Conservation (phyloP, 345 rosid species). For the Linum lewisii region DNA sequence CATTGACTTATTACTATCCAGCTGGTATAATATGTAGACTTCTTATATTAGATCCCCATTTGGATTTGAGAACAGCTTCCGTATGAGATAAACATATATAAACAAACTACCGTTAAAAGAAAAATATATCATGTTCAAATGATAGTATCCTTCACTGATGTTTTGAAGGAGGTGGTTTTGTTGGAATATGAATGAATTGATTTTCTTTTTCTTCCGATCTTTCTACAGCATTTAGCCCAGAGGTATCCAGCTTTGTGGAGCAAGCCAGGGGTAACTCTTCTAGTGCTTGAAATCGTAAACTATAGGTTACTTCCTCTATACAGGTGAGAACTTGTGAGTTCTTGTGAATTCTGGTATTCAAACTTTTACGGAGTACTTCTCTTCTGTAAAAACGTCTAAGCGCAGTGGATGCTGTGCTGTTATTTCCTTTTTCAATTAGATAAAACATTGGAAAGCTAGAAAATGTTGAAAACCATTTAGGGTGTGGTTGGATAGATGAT, state of each 20-base stretch:
- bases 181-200: not conserved
- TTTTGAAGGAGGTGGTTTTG: not conserved
- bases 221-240: slow-evolving; percentile 74
- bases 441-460: not conserved
- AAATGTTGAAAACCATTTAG: not conserved
- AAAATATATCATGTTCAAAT: not conserved
- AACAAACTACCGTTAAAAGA: not conserved
- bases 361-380: too few species aligned
- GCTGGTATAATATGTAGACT: too few species aligned
- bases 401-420: not conserved
- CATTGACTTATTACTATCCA: too few species aligned
- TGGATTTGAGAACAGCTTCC: not conserved
- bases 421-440: not conserved
- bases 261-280: slow-evolving; percentile 87
- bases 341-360: not conserved
- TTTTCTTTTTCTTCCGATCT: not conserved
- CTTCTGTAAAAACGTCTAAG: not conserved
- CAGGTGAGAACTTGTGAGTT: slow-evolving; percentile 43
- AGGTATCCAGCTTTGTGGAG: slow-evolving; percentile 68
- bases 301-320: slow-evolving; percentile 93
- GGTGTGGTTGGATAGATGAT: too few species aligned
- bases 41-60: too few species aligned
- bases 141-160: not conserved
- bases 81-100: not conserved
- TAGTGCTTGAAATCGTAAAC: slow-evolving; percentile 87